Base-by-base conservation (phyloP, 2,329 filamentous ascomycete genomes). In the Colletotrichum sp. region DNA sequence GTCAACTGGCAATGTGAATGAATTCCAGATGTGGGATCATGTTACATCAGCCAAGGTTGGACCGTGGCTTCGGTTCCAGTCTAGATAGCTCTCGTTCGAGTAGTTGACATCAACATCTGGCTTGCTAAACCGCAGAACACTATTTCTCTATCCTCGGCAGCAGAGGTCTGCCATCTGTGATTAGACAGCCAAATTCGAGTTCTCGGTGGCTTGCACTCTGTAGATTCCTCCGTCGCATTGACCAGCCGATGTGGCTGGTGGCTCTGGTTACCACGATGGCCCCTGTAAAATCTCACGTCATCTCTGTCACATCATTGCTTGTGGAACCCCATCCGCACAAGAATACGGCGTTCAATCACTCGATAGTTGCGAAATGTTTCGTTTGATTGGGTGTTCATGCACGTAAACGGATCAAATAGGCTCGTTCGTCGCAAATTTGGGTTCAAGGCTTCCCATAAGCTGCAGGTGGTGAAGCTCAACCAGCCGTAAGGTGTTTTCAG, bases 1-100 rank as follows among this genome's bases (percentile, higher is more conserved):
- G 13, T 70, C 69, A 15, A 71, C 69, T n/a, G 69, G 69, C 21
- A 71, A 71, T 38, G 21, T 29, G n/a, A 54, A 66, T 8, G 69
- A 72, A 33, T 72, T 61, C 31, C 69, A 71, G 27, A 67, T 57
- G 38, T 72, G 63, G 69, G 69, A 72, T 55, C 69, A 68, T 47
- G 69, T 72, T 21, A 72, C 69, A 4, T 51, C 69, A 12, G 69
- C 55, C 4, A 72, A 72, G 55, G 43, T 43, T n/a, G 69, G 69
- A 5, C 69, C 69, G 1, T 72, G 69, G 63, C 64, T 72, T 24
- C 36, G 69, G 4, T 67, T 71, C n/a, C 62, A 59, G 15, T 11
- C 15, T 12, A 64, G 68, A 11, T 70, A 12, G 18, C 8, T 27
- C 15, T 36, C 8, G 24, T 15, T 18, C 15, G 24, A 38, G 18